A percentile compares a stretch with the other conserved stretches of the same genome.
Evolutionary conservation across 202 grass and related monocot genomes (phyloP).

Genomic region (Carex arenaria): DNA sequence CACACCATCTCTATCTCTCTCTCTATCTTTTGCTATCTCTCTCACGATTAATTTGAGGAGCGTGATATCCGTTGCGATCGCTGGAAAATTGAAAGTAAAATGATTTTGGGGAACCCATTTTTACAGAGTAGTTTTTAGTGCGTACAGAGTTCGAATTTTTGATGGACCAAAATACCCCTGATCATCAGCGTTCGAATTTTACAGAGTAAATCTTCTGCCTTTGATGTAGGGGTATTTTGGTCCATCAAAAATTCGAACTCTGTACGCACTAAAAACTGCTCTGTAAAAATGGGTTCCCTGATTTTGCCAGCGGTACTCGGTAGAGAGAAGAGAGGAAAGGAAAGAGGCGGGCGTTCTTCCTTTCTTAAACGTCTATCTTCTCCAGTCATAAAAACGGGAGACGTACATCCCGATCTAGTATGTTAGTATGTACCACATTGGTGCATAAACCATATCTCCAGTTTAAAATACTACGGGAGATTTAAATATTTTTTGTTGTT

Average conservation of each 20-base stretch:
- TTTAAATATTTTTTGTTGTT: not conserved
- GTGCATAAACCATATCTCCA: not conserved
- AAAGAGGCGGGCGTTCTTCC: not conserved
- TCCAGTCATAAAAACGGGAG: not conserved
- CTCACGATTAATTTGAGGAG: not conserved
- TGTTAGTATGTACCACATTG: too few relatives aligned
- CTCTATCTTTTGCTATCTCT: not conserved
- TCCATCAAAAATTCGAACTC: too few relatives aligned
- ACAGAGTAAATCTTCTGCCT: too few relatives aligned
- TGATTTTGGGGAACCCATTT: too few relatives aligned
- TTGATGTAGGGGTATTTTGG: too few relatives aligned
- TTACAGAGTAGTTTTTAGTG: too few relatives aligned
- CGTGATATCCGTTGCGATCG: not conserved
- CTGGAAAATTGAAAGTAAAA: not conserved
- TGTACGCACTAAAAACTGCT: too few relatives aligned
- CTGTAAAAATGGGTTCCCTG: too few relatives aligned
- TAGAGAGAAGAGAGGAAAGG: not conserved
- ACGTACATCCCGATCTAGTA: not conserved
- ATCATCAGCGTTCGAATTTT: too few relatives aligned
- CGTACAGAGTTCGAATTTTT: too few relatives aligned
- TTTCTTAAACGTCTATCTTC: not conserved
- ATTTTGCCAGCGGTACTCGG: not conserved
- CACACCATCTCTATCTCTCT: constrained; percentile 9
- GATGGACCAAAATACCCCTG: too few relatives aligned
- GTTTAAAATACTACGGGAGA: not conserved